Percentiles rank a stretch among this genome's conserved stretches.
These are phyloP conservation scores for Xanthoconium stramineum DNA, from an alignment of 768 basidiomycete genomes.

Conservation along the genomic window DNA sequence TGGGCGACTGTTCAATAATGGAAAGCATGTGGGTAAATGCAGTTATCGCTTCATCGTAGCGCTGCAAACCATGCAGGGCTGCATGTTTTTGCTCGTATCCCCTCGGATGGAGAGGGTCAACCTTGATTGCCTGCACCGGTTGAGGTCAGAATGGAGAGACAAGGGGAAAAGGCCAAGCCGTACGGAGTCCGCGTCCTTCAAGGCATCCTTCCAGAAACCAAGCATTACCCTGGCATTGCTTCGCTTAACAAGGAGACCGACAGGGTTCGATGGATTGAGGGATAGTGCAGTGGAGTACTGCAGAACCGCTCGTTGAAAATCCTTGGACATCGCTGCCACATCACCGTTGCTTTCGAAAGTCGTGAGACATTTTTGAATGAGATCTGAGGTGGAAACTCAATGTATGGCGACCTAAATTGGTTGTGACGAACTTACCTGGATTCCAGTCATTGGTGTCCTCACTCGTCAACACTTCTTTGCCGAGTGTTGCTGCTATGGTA, in stretches of 20 bases:
- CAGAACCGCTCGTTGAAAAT: not conserved
- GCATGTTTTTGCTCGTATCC: not conserved
- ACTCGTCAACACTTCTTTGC: not conserved
- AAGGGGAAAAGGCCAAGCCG: too few relatives aligned
- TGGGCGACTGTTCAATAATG: too few relatives aligned
- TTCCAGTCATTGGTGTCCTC: not conserved
- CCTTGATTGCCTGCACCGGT: not conserved
- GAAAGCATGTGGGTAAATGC: not conserved
- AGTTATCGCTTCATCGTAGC: too few relatives aligned
- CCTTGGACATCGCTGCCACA: not conserved
- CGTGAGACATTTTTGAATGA: not conserved
- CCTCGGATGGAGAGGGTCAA: not conserved
- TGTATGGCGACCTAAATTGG: not conserved
- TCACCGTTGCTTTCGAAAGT: not conserved
- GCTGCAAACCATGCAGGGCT: too few relatives aligned
- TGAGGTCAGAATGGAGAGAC: not conserved
- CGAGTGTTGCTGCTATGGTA: not conserved
- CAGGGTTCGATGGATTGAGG: not conserved
- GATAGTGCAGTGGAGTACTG: not conserved
- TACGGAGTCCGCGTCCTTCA: not conserved
- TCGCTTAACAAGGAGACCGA: slow-evolving; percentile 4
- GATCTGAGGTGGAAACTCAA: not conserved
- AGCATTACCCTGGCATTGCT: not conserved
- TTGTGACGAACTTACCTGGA: not conserved
- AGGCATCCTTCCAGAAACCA: not conserved